Percentiles rank a stretch among this genome's conserved stretches.
Evolutionary conservation across 2,329 filamentous ascomycete genomes (phyloP).

Genomic region (Bipolaris sorokiniana): DNA sequence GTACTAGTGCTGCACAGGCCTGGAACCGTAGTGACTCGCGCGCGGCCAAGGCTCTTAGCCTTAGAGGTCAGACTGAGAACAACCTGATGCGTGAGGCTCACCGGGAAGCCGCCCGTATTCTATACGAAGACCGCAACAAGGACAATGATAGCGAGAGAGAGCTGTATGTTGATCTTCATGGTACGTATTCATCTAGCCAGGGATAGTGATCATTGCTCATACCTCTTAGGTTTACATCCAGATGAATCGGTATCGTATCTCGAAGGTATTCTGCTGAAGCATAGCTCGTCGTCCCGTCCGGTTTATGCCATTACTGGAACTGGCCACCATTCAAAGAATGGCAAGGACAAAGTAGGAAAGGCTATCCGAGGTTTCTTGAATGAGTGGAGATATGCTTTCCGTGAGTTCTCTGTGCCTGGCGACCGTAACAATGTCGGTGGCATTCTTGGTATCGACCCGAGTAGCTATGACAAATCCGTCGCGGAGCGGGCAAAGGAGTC

Average conservation of each 20-base stretch:
- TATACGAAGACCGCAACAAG: slow-evolving; percentile 94
- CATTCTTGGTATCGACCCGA: slow-evolving; percentile 68
- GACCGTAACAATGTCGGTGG: slow-evolving; percentile 82
- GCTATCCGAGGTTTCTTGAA: slow-evolving; percentile 89
- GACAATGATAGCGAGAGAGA: slow-evolving; percentile 66
- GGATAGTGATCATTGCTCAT: slow-evolving; percentile 11
- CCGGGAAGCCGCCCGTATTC: slow-evolving; percentile 85
- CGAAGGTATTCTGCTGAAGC: slow-evolving; percentile 84
- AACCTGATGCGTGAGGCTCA: slow-evolving; percentile 97
- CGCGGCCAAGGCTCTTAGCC: slow-evolving; percentile 90
- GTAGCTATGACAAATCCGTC: slow-evolving; percentile 60
- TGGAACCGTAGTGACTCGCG: slow-evolving; percentile 98
- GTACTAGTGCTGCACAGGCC: slow-evolving; percentile 82
- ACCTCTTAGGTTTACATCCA: slow-evolving; percentile 74
- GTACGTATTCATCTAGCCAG: slow-evolving; percentile 32
- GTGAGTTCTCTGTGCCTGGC: slow-evolving; percentile 95
- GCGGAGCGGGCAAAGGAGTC: slow-evolving; percentile 45
- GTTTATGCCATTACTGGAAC: slow-evolving; percentile 97
- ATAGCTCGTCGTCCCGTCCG: slow-evolving; percentile 72
- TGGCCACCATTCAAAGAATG: slow-evolving; percentile 96
- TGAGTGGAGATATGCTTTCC: slow-evolving; percentile 94
- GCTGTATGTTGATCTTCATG: slow-evolving; percentile 93
- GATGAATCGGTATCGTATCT: slow-evolving; percentile 97
- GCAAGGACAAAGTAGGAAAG: slow-evolving; percentile 98
- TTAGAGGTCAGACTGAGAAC: slow-evolving; percentile 95